phyloP scores from a whole-genome alignment of 164 flowering plant species.

The Vitis rotundifolia region DNA sequence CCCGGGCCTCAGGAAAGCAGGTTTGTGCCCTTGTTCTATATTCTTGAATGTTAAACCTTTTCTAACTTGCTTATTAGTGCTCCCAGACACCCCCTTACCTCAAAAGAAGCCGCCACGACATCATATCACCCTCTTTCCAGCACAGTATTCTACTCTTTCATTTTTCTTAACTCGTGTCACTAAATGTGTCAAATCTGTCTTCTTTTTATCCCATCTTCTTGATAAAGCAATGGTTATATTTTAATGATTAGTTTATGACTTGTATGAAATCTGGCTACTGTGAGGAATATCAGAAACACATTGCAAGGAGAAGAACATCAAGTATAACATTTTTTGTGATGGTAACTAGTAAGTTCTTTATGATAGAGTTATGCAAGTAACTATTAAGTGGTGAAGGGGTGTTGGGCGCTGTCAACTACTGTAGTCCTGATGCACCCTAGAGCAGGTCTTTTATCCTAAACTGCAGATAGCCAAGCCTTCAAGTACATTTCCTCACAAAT shows the following conservation, averaged over 20 bases:
- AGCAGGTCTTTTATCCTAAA: background rate
- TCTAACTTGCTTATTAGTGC: background rate
- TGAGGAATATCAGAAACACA: too few species aligned
- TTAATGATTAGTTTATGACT: too few species aligned
- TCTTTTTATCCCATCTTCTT: background rate
- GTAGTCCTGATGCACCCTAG: background rate
- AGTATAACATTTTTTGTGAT: too few species aligned
- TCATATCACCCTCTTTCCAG: too few species aligned
- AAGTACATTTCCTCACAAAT: background rate
- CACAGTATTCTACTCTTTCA: background rate
- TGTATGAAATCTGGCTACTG: too few species aligned
- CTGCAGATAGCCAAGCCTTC: background rate
- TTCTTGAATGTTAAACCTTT: background rate
- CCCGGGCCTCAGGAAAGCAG: constrained; percentile 73
- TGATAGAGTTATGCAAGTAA: too few species aligned
- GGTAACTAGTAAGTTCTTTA: too few species aligned
- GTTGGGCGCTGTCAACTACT: background rate
- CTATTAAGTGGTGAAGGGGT: too few species aligned
- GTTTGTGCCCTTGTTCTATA: constrained; percentile 32
- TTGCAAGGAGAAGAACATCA: too few species aligned
- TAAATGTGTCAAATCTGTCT: background rate
- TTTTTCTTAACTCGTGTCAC: background rate
- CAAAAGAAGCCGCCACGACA: too few species aligned
- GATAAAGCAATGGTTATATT: too few species aligned
- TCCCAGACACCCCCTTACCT: too few species aligned